Base-by-base conservation (phyloP, 805 yeast genomes). In the Saturnispora saitoi region DNA sequence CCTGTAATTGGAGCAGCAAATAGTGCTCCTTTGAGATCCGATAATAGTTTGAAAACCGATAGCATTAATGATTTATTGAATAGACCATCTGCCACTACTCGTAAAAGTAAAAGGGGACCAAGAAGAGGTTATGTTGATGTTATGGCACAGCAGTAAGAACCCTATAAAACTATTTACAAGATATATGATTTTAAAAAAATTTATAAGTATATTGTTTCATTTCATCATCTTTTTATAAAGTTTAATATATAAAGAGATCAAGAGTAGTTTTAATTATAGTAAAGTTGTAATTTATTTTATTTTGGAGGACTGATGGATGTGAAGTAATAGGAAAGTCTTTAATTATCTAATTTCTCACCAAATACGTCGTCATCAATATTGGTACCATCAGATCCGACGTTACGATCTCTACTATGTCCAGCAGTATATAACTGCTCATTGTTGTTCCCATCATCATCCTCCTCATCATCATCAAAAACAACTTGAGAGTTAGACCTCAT, bases 101-200 rank as follows among this genome's bases (percentile, higher is more conserved):
- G 70, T 54, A 72, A 72, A 57, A 61, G 69, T 10, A 75, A 73
- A 46, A 71, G 83, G 58, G 82, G 82, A 9, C 74, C 75, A n/a
- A 67, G 76, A 45, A 65, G 70, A 54, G 71, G 78, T 4, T 83
- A 83, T 58, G 86, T 83, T 42, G 84, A 83, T 61, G 83, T 82
- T 7, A 77, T 82, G 83, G 59, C 63, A 14, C 58, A 61, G 36
- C 53, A 53, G n/a, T 45, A 36, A 42, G 11, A 8, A 20, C 14
- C n/a, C 17, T 14, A n/a, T 8, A 17, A 32, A 32, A 4, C n/a
- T 14, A n/a, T 32, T 15, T 32, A 32, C 17, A 32, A 7, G 9
- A 32, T 32, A 17, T 17, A 9, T 19, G 4, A 34, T 34, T 34
- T 4, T 34, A 10, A 12, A 10, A 34, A 4, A 17, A 19, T 10